phyloP scores from a whole-genome alignment of 352 stramenopile species.

The Pythium monospermum region DNA sequence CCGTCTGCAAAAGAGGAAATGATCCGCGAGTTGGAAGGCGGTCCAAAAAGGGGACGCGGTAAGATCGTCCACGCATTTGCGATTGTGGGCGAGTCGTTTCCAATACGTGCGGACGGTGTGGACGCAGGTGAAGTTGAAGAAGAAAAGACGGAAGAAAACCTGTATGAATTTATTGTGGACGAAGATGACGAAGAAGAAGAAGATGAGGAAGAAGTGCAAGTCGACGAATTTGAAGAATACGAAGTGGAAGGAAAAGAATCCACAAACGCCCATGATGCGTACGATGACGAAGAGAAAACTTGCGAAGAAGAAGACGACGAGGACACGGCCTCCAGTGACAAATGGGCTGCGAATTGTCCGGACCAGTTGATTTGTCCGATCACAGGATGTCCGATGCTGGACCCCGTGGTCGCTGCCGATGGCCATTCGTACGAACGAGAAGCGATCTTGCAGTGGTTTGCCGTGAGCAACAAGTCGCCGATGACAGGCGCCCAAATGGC shows the following conservation, averaged over 20 bases:
- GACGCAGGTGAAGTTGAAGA: too few species aligned
- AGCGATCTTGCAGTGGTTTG: conserved; percentile 93
- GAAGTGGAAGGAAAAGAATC: too few species aligned
- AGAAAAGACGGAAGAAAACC: conserved; percentile 19
- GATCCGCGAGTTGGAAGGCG: conserved; percentile 39
- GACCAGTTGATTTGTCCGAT: conserved; percentile 91
- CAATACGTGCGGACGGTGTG: too few species aligned
- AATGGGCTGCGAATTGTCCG: conserved; percentile 17
- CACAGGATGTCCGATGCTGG: conserved; percentile 91
- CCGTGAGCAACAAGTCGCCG: conserved; percentile 73
- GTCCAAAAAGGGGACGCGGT: conserved; percentile 33
- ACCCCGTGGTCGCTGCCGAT: conserved; percentile 95
- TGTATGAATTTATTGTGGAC: conserved; percentile 2
- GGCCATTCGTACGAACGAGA: conserved; percentile 97
- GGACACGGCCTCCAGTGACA: too few species aligned
- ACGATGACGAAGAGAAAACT: not conserved
- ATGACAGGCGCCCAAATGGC: conserved; percentile 70
- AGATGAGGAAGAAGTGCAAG: not conserved
- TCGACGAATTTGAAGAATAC: conserved; percentile 1
- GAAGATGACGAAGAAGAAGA: conserved; percentile 1
- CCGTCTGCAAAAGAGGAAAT: conserved; percentile 26
- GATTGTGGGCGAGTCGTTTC: not conserved
- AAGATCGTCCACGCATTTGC: conserved; percentile 48
- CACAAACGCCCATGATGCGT: too few species aligned
- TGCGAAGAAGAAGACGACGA: conserved; percentile 5